A percentile compares a stretch with the other conserved stretches of the same genome.
These are phyloP conservation scores for Rhynchosporium agropyri DNA, from an alignment of 2,329 filamentous ascomycete genomes.

Conservation along the genomic window DNA sequence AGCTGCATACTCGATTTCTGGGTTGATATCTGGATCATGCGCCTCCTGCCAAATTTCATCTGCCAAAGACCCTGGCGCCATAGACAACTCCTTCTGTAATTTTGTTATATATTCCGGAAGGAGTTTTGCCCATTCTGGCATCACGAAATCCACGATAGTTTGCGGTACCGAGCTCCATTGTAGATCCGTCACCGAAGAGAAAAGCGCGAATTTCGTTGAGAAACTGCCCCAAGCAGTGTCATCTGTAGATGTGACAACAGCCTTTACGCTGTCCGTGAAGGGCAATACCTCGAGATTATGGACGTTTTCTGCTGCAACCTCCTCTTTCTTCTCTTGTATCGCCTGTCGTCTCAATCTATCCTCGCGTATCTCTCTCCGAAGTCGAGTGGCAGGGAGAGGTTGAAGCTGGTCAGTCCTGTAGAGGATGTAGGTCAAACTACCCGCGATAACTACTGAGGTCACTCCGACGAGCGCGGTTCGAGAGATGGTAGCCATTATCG, in stretches of 20 bases:
- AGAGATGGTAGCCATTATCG: constrained; percentile 32
- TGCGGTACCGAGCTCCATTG: constrained; percentile 60
- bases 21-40: constrained; percentile 79
- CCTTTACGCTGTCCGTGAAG: constrained; percentile 30
- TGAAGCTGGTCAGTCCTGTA: constrained; percentile 40
- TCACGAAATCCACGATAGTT: constrained; percentile 67
- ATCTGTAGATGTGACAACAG: constrained; percentile 25
- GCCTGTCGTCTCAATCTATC: constrained; percentile 27
- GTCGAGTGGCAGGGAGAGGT: constrained; percentile 39
- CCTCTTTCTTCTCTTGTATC: constrained; percentile 32
- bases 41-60: constrained; percentile 94
- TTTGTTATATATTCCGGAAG: constrained; percentile 79
- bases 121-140: constrained; percentile 80
- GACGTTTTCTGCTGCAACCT: constrained; percentile 34
- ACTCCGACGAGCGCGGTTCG: constrained; percentile 30
- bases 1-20: constrained; percentile 83
- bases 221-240: constrained; percentile 41
- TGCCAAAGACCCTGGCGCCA: constrained; percentile 84
- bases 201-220: constrained; percentile 40
- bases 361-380: constrained; percentile 34
- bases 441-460: constrained; percentile 35
- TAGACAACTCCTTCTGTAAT: constrained; percentile 83
- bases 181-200: constrained; percentile 57
- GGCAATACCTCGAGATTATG: constrained; percentile 35
- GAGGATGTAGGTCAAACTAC: constrained; percentile 39